These are phyloP conservation scores for Microbotryum silenes-acaulis DNA, from an alignment of 1,284 basidiomycete species.

Conservation along the genomic window DNA sequence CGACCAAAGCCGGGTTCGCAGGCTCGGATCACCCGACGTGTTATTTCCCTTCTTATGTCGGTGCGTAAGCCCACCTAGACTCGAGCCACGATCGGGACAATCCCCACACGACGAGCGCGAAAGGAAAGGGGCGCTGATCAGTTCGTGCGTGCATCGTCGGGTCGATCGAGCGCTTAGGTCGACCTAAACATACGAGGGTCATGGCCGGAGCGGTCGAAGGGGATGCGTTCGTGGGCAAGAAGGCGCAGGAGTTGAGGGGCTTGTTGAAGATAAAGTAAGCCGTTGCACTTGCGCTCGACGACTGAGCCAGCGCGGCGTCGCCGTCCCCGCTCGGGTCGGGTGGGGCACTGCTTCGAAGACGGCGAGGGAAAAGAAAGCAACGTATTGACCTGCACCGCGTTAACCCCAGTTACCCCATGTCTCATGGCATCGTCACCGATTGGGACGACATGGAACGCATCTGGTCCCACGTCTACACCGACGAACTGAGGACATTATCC, in stretches of 20 bases:
- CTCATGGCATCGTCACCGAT: conserved; percentile 60
- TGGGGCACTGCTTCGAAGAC: not conserved
- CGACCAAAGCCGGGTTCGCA: conserved; percentile 95
- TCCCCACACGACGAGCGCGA: not conserved
- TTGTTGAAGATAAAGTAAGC: conserved; percentile 66
- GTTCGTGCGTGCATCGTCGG: not conserved
- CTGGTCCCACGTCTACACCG: conserved; percentile 93
- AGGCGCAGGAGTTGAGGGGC: conserved; percentile 87
- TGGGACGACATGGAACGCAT: conserved; percentile 99
- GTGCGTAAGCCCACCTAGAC: conserved; percentile 42
- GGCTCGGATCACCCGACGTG: conserved; percentile 96
- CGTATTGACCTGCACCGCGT: no score
- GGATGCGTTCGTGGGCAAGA: conserved; percentile 84
- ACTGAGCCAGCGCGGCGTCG: no score
- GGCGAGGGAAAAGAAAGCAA: not conserved
- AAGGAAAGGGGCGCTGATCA: not conserved
- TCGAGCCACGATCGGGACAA: no score
- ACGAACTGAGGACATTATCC: conserved; percentile 84
- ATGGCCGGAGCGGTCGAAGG: conserved; percentile 91
- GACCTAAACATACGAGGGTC: conserved; percentile 89
- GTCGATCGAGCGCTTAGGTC: conserved; percentile 49
- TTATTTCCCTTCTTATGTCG: conserved; percentile 92
- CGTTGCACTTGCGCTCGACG: no score
- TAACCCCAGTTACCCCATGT: conserved; percentile 79
- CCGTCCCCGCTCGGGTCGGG: no score